Percentiles rank a stretch among this genome's conserved stretches.
phyloP scores from a whole-genome alignment of 805 yeast species.

The Ogataea paraovalis region DNA sequence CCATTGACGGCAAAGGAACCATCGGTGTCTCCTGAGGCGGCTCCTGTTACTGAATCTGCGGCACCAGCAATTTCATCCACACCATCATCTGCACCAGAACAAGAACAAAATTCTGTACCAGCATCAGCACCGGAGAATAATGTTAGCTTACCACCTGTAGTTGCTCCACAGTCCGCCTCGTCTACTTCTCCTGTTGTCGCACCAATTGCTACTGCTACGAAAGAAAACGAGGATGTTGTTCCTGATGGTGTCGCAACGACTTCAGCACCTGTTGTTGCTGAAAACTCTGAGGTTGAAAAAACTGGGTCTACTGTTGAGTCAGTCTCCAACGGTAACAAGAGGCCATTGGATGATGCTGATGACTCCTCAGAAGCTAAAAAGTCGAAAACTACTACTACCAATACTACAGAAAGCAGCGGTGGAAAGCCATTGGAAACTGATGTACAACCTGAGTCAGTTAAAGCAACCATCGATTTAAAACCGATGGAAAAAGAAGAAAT shows the following conservation, averaged over 20 bases:
- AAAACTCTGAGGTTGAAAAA: background rate
- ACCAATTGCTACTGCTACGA: too few species aligned
- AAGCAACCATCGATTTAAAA: slow-evolving; percentile 25
- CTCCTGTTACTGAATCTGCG: too few species aligned
- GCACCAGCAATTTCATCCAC: too few species aligned
- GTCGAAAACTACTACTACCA: slow-evolving; percentile 7
- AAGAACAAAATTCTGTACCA: too few species aligned
- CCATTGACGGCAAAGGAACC: too few species aligned
- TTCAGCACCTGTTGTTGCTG: background rate
- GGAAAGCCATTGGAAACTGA: slow-evolving; percentile 1
- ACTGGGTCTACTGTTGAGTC: background rate
- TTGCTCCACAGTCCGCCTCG: background rate
- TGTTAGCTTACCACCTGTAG: too few species aligned
- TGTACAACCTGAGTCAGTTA: slow-evolving; percentile 3
- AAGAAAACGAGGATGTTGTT: too few species aligned
- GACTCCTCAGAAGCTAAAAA: slow-evolving; percentile 7
- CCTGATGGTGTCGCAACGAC: background rate
- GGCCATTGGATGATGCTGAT: slow-evolving; percentile 7
- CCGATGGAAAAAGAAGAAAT: slow-evolving; percentile 32
- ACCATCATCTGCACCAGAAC: too few species aligned
- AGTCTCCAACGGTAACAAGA: slow-evolving; percentile 7
- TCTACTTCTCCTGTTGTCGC: background rate
- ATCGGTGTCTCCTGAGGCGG: background rate
- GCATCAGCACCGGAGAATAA: too few species aligned
- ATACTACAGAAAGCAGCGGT: slow-evolving; percentile 2